These are phyloP conservation scores for Leccinum fuscescens DNA, from an alignment of 1,284 basidiomycete species.

Conservation along the genomic window DNA sequence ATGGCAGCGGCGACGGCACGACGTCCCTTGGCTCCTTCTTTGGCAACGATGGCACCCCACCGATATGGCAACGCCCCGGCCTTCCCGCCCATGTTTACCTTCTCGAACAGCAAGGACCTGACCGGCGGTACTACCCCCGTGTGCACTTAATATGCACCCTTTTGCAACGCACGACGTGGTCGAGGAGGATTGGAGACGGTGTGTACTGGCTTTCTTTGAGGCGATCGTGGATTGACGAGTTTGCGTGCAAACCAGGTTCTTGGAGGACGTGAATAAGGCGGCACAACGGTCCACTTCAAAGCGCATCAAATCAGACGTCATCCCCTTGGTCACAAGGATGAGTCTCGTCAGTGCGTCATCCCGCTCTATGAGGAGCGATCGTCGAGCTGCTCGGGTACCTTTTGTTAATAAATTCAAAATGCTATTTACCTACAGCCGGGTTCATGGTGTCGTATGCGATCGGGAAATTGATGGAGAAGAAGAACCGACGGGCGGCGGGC, in stretches of 20 bases:
- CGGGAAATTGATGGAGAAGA: no score
- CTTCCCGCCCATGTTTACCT: slow-evolving; percentile 31
- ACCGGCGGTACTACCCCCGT: slow-evolving; percentile 31
- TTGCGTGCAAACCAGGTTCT: neutral
- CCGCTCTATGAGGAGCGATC: no score
- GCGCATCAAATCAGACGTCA: no score
- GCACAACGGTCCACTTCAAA: no score
- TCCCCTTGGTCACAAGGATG: no score
- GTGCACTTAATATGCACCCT: slow-evolving; percentile 25
- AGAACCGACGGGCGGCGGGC: no score
- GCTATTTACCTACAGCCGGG: neutral
- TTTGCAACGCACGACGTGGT: slow-evolving; percentile 32
- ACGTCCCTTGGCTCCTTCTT: no score
- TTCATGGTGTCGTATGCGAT: slow-evolving; percentile 15
- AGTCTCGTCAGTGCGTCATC: slow-evolving; percentile 5
- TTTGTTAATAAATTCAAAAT: no score
- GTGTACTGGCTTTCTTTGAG: neutral
- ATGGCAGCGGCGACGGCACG: no score
- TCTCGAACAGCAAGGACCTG: slow-evolving; percentile 27
- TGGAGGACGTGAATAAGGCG: no score
- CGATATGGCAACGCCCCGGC: slow-evolving; percentile 7
- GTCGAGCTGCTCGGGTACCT: no score
- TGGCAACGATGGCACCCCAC: no score
- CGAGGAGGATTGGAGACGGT: slow-evolving; percentile 35
- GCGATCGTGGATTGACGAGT: neutral